Evolutionary conservation across 306 rosid species (phyloP), one percentile per base, ranked within the genome.

Genomic region (Fragaria nilgerrensis): DNA sequence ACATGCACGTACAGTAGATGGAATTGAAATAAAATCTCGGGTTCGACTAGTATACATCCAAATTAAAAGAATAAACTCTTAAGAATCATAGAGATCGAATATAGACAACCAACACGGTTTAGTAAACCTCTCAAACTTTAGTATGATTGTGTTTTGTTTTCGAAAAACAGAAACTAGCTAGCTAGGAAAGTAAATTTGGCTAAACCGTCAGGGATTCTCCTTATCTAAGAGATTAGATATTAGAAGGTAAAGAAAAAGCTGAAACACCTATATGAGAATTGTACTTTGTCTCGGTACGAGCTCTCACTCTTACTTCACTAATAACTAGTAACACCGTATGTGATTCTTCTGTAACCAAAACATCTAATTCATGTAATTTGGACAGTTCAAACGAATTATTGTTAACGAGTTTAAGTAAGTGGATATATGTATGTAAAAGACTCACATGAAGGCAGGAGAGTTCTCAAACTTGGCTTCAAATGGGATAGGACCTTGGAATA

Each of bases 381-480:
- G 29, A 44, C 17, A 76, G 36, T 29, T 43, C 6, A 67, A 19
- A 62, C 11, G 64, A 25, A 11, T 23, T 25, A 44, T 10, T 1
- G 34, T 11, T 9, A 23, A 23, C 8, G 12, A 22, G 29, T 9
- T 22, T 25, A 22, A 11, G 8, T 59, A 7, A 7, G 65, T 23
- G 7, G 32, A 56, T 7, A 23, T n/a, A 61, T 61, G 37, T 5
- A 61, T 61, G 66, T 25, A 62, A 29, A 7, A 29, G 43, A 82
- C 96, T 86, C 75, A 92, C 98, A 88, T 82, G 75, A 86, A 87
- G 37, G 98, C 93, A 2, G 97, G 96, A n/a, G 96, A 89, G 80
- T 95, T 16, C 25, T 84, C 81, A 69, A 90, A 95, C 80, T 95
- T 90, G 86, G 91, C 92, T 52, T 25, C 36, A 9, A 48, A 0